phyloP scores from a whole-genome alignment of 805 yeast genomes.

The Metschnikowia anglica region DNA sequence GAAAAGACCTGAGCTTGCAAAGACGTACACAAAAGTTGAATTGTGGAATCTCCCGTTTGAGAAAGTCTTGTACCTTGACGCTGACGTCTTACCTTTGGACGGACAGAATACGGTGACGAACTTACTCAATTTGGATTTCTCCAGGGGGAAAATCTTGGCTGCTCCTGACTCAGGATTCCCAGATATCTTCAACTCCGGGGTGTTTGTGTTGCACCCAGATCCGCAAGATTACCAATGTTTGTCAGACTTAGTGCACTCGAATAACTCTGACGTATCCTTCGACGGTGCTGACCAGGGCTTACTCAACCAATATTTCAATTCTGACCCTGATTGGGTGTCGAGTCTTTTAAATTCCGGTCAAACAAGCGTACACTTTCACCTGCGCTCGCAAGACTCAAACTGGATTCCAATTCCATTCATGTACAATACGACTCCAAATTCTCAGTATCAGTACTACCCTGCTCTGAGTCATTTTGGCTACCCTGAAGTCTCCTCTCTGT shows the following conservation, averaged over 20 bases:
- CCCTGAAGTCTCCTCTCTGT: neutral
- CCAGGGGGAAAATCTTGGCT: slow-evolving; percentile 18
- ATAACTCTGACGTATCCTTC: slow-evolving; percentile 38
- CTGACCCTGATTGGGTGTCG: slow-evolving; percentile 41
- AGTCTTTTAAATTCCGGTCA: slow-evolving; percentile 12
- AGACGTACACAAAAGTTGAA: slow-evolving; percentile 21
- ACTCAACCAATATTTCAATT: slow-evolving; percentile 68
- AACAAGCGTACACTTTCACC: neutral
- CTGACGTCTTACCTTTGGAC: slow-evolving; percentile 20
- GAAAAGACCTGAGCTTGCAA: slow-evolving; percentile 22
- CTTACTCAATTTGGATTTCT: slow-evolving; percentile 21
- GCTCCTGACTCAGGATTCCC: slow-evolving; percentile 25
- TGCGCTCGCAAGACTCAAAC: slow-evolving; percentile 18
- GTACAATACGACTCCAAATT: slow-evolving; percentile 74
- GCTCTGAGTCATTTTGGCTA: slow-evolving; percentile 55
- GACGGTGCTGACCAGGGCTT: slow-evolving; percentile 96
- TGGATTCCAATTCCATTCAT: slow-evolving; percentile 80
- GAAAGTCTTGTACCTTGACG: slow-evolving; percentile 22
- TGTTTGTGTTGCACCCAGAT: slow-evolving; percentile 20
- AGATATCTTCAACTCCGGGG: slow-evolving; percentile 24
- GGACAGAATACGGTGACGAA: slow-evolving; percentile 28
- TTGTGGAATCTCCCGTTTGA: slow-evolving; percentile 22
- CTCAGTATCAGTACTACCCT: slow-evolving; percentile 68
- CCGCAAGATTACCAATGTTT: slow-evolving; percentile 29
- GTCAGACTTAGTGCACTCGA: slow-evolving; percentile 22